Evolutionary conservation across 2,329 filamentous ascomycete genomes (phyloP).

Genomic region (Delphinella strobiligena): DNA sequence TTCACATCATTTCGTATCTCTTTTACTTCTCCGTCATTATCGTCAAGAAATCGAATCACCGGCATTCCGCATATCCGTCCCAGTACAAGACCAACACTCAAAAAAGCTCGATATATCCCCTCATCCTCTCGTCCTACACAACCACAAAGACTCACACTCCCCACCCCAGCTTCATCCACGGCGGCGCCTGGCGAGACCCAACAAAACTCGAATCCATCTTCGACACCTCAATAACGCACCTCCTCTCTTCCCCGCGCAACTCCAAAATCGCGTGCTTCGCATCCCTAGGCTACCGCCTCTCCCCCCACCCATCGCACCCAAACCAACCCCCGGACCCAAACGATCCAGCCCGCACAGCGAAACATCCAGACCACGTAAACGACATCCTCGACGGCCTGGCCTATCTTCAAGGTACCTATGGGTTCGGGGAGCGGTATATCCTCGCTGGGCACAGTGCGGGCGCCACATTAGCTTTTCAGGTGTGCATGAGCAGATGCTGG

Average conservation of each 20-base stretch:
- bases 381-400: constrained; percentile 44
- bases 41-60: no score
- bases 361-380: constrained; percentile 48
- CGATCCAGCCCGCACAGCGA: constrained; percentile 34
- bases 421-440: constrained; percentile 36
- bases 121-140: constrained; percentile 6
- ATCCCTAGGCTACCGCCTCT: constrained; percentile 54
- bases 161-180: constrained; percentile 33
- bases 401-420: constrained; percentile 37
- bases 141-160: constrained; percentile 5
- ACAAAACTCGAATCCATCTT: constrained; percentile 25
- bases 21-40: no score
- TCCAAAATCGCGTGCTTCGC: constrained; percentile 47
- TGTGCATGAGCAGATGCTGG: constrained; percentile 36
- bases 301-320: constrained; percentile 33
- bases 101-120: no score
- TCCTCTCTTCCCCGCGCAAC: constrained; percentile 17
- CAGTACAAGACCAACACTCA: no score
- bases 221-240: constrained; percentile 23
- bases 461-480: constrained; percentile 51
- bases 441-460: constrained; percentile 53
- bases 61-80: no score
- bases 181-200: constrained; percentile 39
- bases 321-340: constrained; percentile 35
- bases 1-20: no score